phyloP scores from a whole-genome alignment of 163 green algal genomes.

The Chlamydomonas reinhardtii region DNA sequence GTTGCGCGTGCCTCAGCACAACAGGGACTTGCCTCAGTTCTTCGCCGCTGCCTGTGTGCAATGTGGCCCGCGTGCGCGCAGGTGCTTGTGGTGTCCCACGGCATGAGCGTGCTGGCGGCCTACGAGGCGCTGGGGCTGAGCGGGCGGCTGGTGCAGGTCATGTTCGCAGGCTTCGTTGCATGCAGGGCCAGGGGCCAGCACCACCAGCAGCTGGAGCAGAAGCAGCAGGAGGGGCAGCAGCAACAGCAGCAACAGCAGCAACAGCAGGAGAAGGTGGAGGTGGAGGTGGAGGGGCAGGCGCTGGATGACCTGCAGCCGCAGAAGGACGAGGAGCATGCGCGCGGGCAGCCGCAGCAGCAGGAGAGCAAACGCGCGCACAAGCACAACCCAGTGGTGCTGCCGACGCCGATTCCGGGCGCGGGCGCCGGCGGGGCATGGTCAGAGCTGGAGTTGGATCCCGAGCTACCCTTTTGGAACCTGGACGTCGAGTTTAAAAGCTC shows the following conservation, averaged over 20 bases:
- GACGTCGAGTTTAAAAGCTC: background rate
- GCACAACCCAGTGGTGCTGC: no score
- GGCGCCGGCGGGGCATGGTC: background rate
- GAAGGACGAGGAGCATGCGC: background rate
- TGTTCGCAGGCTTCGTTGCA: slow-evolving; percentile 10
- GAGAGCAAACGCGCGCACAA: no score
- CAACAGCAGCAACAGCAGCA: background rate
- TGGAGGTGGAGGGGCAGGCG: no score
- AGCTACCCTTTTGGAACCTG: background rate
- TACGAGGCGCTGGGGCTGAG: slow-evolving; percentile 21
- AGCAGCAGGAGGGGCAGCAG: background rate
- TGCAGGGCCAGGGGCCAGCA: background rate
- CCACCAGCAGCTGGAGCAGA: background rate
- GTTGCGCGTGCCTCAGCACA: no score
- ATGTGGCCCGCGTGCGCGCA: no score
- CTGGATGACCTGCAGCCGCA: no score
- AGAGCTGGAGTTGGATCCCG: background rate
- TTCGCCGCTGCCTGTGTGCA: no score
- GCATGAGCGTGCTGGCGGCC: slow-evolving; percentile 20
- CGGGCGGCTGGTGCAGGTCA: slow-evolving; percentile 4
- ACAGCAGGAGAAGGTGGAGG: no score
- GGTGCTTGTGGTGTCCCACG: slow-evolving; percentile 38
- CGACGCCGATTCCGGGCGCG: no score
- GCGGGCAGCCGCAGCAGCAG: background rate
- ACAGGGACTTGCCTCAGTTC: no score